Conservation (phyloP, 2,329 filamentous ascomycete genomes). For the Monosporascus sp. region DNA sequence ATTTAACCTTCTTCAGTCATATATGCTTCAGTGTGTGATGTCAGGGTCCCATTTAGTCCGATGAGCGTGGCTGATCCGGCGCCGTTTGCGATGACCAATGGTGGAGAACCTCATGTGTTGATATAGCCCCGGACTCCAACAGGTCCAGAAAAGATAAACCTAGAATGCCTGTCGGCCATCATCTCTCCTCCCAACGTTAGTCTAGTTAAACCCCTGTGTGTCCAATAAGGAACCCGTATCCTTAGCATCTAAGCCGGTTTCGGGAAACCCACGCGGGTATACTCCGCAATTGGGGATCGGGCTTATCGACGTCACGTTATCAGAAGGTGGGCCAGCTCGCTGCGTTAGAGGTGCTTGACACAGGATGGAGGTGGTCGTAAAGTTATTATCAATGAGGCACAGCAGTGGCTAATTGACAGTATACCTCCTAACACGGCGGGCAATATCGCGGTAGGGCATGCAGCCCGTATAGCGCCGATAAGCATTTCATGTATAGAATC, state of each 20-base stretch:
- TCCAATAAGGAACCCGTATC: constrained; percentile 3
- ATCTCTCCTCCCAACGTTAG: neutral
- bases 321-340: neutral
- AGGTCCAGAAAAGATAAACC: neutral
- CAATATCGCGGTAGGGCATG: neutral
- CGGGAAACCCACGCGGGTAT: constrained; percentile 20
- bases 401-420: neutral
- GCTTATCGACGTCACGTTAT: constrained; percentile 10
- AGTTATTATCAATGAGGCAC: neutral
- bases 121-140: neutral
- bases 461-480: neutral
- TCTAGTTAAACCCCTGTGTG: constrained; percentile 3
- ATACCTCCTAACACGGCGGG: neutral
- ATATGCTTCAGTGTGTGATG: no score
- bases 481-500: neutral
- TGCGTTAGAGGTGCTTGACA: constrained; percentile 4
- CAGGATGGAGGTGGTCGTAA: neutral
- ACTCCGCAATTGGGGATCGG: constrained; percentile 20
- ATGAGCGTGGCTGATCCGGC: neutral
- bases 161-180: neutral
- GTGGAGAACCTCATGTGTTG: neutral
- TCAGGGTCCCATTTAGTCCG: no score
- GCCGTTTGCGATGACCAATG: neutral
- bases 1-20: no score
- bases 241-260: constrained; percentile 16